phyloP scores from a whole-genome alignment of 148 eudicot species.

The Diospyros kaki region DNA sequence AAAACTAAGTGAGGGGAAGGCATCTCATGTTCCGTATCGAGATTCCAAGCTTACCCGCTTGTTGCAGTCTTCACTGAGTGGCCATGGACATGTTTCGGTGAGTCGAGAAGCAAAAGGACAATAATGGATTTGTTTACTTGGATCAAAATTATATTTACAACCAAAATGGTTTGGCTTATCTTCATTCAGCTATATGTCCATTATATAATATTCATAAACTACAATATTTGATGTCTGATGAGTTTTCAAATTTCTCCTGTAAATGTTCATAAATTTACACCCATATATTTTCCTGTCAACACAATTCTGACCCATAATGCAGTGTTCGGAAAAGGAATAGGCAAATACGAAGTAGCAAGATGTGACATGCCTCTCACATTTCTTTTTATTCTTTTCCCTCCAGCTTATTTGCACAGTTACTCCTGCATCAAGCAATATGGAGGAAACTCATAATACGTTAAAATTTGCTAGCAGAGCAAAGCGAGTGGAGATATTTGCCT shows the following conservation, averaged over 20 bases:
- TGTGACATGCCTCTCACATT: constrained; percentile 8
- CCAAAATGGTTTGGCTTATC: neutral
- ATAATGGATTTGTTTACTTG: neutral
- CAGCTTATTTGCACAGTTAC: constrained; percentile 98
- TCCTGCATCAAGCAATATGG: constrained; percentile 97
- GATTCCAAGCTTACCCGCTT: constrained; percentile 98
- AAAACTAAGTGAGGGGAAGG: constrained; percentile 96
- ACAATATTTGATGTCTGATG: neutral
- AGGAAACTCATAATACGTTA: constrained; percentile 95
- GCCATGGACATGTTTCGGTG: constrained; percentile 98
- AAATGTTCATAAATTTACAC: neutral
- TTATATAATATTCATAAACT: neutral
- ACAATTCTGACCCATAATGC: constrained; percentile 6
- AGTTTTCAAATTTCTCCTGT: neutral
- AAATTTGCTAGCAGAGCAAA: constrained; percentile 99
- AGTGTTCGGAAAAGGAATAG: neutral
- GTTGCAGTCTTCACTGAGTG: constrained; percentile 90
- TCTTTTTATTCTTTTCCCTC: constrained; percentile 12
- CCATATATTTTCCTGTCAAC: neutral
- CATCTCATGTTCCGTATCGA: constrained; percentile 91
- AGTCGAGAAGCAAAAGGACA: constrained; percentile 21
- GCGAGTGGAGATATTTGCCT: constrained; percentile 91
- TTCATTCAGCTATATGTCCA: neutral
- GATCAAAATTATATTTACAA: neutral
- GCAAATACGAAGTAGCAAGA: neutral